Base-by-base conservation (phyloP, 2,329 filamentous ascomycete genomes). In the Hymenoscyphus linearis region DNA sequence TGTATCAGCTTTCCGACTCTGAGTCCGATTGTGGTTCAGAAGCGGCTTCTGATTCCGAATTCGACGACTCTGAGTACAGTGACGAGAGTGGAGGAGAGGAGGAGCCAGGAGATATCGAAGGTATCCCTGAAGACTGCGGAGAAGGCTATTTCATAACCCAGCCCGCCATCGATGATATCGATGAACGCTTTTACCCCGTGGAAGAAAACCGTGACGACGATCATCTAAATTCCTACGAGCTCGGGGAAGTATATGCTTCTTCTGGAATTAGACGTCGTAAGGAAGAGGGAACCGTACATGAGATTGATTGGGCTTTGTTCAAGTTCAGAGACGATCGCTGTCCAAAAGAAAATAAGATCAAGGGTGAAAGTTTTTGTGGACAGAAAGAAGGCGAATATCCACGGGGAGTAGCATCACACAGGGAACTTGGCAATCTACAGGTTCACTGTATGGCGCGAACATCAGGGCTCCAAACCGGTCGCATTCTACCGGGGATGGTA, bases 281-380 rank as follows among this genome's bases (percentile, higher is more conserved):
- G 57, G 82, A 87, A 62, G 81, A 88, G 63, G 86, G 88, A 4
- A 78, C 96, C 26, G 80, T 90, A 5, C 93, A 97, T 72, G 93
- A 98, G 74, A 92, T 98, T 52, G 93, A 98, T 74, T 98, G 93
- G 93, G 92, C 93, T 0, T 78, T 98, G 2, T 92, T 98, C 68
- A 85, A 90, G 67, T 90, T 98, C 65, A 79, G 88, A 12, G 80
- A 87, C 3, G 82, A 87, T 12, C 85, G 93, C 1, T 77, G 87
- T 14, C 90, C 93, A 2, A 79, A 82, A 0, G 82, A 85, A 62
- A 97, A 97, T 68, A 75, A 84, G 12, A 87, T 96, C 25, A 62
- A 69, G 4, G 63, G 63, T 1, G 62, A 59, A 54, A 55, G 63
- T 63, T 80, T 77, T 27, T 65, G 67, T 31, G 79, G 76, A 47